Percentiles rank a stretch among this genome's conserved stretches.
These are phyloP conservation scores for Mucuna pruriens DNA, from an alignment of 306 rosid species.

Conservation along the genomic window DNA sequence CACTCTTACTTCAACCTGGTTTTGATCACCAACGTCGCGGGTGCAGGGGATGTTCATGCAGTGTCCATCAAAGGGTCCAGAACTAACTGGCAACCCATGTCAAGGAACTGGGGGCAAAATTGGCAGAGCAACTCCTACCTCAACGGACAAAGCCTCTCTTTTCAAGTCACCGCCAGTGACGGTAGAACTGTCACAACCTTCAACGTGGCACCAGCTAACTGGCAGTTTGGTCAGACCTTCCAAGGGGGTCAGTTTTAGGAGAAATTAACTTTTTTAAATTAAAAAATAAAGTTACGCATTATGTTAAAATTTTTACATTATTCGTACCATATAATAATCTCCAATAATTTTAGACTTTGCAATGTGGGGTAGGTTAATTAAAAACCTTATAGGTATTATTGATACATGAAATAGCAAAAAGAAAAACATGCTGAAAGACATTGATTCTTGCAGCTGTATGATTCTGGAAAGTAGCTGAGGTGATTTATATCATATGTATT, in stretches of 20 bases:
- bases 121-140: conserved; percentile 52
- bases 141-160: conserved; percentile 51
- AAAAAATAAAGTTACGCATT: too few relatives aligned
- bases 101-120: conserved; percentile 54
- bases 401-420: neutral
- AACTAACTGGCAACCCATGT: conserved; percentile 43
- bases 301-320: too few relatives aligned
- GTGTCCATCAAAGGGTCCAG: conserved; percentile 60
- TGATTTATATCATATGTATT: neutral
- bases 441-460: conserved; percentile 25
- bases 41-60: conserved; percentile 58
- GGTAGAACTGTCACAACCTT: conserved; percentile 30
- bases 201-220: conserved; percentile 46
- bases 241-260: conserved; percentile 39
- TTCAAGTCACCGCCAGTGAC: conserved; percentile 45
- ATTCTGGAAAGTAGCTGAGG: conserved; percentile 39
- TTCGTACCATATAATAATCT: neutral
- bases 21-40: conserved; percentile 48
- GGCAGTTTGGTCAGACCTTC: conserved; percentile 53
- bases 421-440: neutral
- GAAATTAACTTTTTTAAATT: neutral
- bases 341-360: neutral
- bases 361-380: neutral
- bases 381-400: neutral
- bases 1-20: conserved; percentile 51